Conservation (phyloP, 1,284 basidiomycete genomes). For the Quambalaria eucalypti region DNA sequence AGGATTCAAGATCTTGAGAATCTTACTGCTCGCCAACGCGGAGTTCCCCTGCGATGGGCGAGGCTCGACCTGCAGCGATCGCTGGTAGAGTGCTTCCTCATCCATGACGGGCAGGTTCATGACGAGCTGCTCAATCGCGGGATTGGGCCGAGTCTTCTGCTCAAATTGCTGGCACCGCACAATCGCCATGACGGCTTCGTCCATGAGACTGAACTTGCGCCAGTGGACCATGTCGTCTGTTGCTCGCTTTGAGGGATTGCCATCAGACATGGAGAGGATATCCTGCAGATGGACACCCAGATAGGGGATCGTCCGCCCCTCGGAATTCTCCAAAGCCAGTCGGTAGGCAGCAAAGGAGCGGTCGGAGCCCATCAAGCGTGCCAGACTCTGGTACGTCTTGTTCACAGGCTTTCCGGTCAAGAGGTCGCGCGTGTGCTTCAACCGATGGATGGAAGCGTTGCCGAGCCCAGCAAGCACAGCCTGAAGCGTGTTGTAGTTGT, state of each 20-base stretch:
- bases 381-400: slow-evolving; percentile 29
- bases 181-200: slow-evolving; percentile 37
- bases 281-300: slow-evolving; percentile 40
- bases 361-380: slow-evolving; percentile 31
- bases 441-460: slow-evolving; percentile 32
- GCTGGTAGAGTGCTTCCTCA: slow-evolving; percentile 31
- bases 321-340: slow-evolving; percentile 31
- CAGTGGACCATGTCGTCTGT: slow-evolving; percentile 35
- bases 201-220: slow-evolving; percentile 38
- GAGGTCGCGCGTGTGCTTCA: slow-evolving; percentile 30
- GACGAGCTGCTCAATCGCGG: slow-evolving; percentile 20
- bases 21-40: neutral
- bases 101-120: slow-evolving; percentile 30
- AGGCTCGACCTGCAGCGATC: slow-evolving; percentile 25
- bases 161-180: slow-evolving; percentile 32
- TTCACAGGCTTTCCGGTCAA: slow-evolving; percentile 29
- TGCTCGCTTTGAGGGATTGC: slow-evolving; percentile 26
- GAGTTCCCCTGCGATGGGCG: slow-evolving; percentile 1
- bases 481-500: slow-evolving; percentile 40
- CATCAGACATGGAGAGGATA: slow-evolving; percentile 35
- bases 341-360: slow-evolving; percentile 33
- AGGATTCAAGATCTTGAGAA: neutral
- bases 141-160: slow-evolving; percentile 9
- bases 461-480: slow-evolving; percentile 31
- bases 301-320: slow-evolving; percentile 34